Base-by-base conservation (phyloP, 345 rosid species). In the Hibiscus trionum region DNA sequence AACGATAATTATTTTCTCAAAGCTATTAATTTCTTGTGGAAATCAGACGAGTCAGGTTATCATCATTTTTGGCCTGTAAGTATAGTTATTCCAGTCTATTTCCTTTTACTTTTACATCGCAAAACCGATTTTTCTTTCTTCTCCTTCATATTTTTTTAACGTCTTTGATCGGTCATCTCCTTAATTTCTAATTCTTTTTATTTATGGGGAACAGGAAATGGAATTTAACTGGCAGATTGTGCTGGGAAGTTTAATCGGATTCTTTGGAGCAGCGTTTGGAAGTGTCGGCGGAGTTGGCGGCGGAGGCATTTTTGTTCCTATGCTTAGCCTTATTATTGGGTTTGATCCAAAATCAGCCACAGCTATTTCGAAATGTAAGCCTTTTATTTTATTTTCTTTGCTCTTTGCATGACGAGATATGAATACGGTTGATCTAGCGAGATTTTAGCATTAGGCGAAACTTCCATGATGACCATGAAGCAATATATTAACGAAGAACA, bases 251-350 rank as follows among this genome's bases (percentile, higher is more conserved):
- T 65, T 84, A 60, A 33, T 93, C 76, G 94, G 96, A 72, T 90
- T 93, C 89, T 80, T 87, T 33, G 98, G 94, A 39, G 98, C 98
- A 14, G 93, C 96, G 2, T 93, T 85, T 74, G 96, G 98, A 61
- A 93, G 98, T 35, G 98, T 88, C 6, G 97, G 96, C 17, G 97
- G 97, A 65, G 93, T 89, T 55, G 97, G 97, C 62, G 96, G 97
- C 0, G 97, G 91, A 67, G 96, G 97, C 12, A 90, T 86, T 57
- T 88, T 86, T 61, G 89, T 88, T 10, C 93, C 96, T 1, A 90
- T 93, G 98, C 93, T 93, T 69, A 84, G 76, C 78, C 80, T 93
- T 60, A 85, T 92, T 66, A 75, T 92, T 75, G 96, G 97, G 58
- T 92, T 88, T 74, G 96, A 88, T 80, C 73, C 96, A 4, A 93